These are phyloP conservation scores for Acanthamoeba royreba DNA, from an alignment of 208 protist genomes.

Conservation along the genomic window DNA sequence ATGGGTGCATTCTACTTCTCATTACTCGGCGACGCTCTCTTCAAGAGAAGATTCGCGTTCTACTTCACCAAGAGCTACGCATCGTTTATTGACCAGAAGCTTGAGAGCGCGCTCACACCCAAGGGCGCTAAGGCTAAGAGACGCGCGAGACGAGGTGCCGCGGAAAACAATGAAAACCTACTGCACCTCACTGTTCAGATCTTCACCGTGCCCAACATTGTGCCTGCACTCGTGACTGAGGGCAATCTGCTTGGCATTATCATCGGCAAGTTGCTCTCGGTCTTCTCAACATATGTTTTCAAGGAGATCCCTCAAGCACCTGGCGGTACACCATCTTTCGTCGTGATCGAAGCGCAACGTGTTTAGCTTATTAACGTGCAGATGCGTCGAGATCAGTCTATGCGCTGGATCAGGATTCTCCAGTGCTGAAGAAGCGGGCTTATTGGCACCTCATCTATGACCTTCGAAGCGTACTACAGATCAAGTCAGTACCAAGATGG, in stretches of 20 bases:
- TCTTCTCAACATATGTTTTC: not conserved
- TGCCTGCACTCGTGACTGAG: not conserved
- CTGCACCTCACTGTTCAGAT: constrained; percentile 8
- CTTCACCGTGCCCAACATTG: constrained; percentile 31
- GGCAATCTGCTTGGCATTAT: not conserved
- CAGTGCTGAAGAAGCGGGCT: not conserved
- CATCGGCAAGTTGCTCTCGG: not conserved
- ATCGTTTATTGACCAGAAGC: constrained; percentile 30
- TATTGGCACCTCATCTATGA: constrained; percentile 23
- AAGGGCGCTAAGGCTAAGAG: not conserved
- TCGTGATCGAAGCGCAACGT: not conserved
- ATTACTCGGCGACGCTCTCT: not conserved
- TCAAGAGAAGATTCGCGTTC: not conserved
- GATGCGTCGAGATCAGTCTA: not conserved
- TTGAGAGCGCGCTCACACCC: constrained; percentile 9
- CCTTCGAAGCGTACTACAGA: not conserved
- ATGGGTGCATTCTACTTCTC: constrained; percentile 2
- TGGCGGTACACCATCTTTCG: not conserved
- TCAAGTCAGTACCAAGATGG: not conserved
- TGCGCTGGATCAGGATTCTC: not conserved
- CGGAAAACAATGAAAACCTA: not conserved
- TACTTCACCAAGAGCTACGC: not conserved
- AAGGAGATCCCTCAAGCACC: not conserved
- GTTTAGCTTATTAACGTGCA: not conserved
- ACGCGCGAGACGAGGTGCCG: not conserved